Percentiles rank a stretch among this genome's conserved stretches.
These are phyloP conservation scores for Suillus discolor DNA, from an alignment of 768 basidiomycete species.

Conservation along the genomic window DNA sequence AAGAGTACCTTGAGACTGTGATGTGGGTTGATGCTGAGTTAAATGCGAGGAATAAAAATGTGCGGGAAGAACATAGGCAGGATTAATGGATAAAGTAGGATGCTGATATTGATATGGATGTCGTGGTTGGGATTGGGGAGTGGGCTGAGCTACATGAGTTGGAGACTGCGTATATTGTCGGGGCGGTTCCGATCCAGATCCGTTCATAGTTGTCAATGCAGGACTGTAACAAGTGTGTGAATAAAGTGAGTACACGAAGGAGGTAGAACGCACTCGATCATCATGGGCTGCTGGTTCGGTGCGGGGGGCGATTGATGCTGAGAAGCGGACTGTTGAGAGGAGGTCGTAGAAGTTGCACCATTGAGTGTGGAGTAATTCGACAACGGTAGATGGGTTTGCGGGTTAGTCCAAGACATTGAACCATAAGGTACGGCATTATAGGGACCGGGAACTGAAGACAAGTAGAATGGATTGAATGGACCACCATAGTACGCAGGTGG, in stretches of 20 bases:
- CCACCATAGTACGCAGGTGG: slow-evolving; percentile 44
- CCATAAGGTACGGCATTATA: slow-evolving; percentile 60
- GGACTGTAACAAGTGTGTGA: slow-evolving; percentile 45
- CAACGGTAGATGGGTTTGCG: slow-evolving; percentile 52
- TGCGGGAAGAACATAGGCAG: slow-evolving; percentile 39
- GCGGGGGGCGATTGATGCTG: slow-evolving; percentile 31
- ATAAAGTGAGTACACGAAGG: slow-evolving; percentile 14
- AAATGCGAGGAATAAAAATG: slow-evolving; percentile 38
- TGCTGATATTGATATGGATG: slow-evolving; percentile 43
- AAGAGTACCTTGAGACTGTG: slow-evolving; percentile 60
- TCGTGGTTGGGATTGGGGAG: slow-evolving; percentile 37
- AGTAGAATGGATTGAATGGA: slow-evolving; percentile 45
- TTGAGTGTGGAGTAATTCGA: slow-evolving; percentile 80
- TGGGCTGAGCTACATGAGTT: slow-evolving; percentile 39
- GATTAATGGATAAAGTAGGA: slow-evolving; percentile 45
- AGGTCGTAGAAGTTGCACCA: slow-evolving; percentile 60
- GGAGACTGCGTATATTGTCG: slow-evolving; percentile 48
- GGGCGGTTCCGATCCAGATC: slow-evolving; percentile 44
- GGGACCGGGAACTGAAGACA: slow-evolving; percentile 43
- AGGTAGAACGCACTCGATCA: slow-evolving; percentile 65
- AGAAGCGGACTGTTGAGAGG: slow-evolving; percentile 29
- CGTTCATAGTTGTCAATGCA: slow-evolving; percentile 59
- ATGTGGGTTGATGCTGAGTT: slow-evolving; percentile 21
- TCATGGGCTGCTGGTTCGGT: slow-evolving; percentile 42
- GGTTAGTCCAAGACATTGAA: slow-evolving; percentile 46